Base-by-base conservation (phyloP, 2,329 filamentous ascomycete genomes). In the Aspergillus sojae region DNA sequence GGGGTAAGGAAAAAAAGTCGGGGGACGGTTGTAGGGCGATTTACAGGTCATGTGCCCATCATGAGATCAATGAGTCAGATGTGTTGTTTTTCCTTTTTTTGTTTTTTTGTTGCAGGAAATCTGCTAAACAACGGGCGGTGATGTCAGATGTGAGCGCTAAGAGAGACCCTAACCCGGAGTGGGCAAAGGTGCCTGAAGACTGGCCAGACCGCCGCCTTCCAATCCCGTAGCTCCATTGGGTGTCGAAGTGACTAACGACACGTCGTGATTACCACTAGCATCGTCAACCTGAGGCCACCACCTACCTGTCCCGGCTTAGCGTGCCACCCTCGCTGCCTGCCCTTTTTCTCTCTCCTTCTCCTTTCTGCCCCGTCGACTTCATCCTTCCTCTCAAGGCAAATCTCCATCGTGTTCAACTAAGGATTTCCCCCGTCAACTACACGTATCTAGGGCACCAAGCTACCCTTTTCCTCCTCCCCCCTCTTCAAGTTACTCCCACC, bases 381-480 rank as follows among this genome's bases (percentile, higher is more conserved):
- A 65, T 70, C 67, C 65, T 70, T 66, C 67, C 67, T 68, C 63
- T 53, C 64, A 68, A 69, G 64, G 63, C 58, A 69, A 70, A 69
- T 68, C 67, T 64, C 65, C 61, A 69, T 68, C 64, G 46, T 60
- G 56, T 65, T 61, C 60, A 65, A 63, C 57, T 34, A 32, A 63
- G 65, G 63, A 65, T 63, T 70, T 72, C 69, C 60, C 67, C 67
- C 63, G 67, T 70, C 65, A 70, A 72, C 58, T 67, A 67, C 36
- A 43, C 54, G 79, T 89, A 83, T 83, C 91, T 93, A 93, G 91
- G 91, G 91, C 91, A 92, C 91, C 82, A 87, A 93, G 91, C 91
- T 91, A 93, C 91, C 91, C 91, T 93, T 79, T 74, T 76, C 74
- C 76, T 74, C 70, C 80, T 82, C 83, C 85, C 87, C 85, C 85